A percentile compares a stretch with the other conserved stretches of the same genome.
These are phyloP conservation scores for Dichotomocladium elegans DNA, from an alignment of 371 early-diverging fungal species.

Conservation along the genomic window DNA sequence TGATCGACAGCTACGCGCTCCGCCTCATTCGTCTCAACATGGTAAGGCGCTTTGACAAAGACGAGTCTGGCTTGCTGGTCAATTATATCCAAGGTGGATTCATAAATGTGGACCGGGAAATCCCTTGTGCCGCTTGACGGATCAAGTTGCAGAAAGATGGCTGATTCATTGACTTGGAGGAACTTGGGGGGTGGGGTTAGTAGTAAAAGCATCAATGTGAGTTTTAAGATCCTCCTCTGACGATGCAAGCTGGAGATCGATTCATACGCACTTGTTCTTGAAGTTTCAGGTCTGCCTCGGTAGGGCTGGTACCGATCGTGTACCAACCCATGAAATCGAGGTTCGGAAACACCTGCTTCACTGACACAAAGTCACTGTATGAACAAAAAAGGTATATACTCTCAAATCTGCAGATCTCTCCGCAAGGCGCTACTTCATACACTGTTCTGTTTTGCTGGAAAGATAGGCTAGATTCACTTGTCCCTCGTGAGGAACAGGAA, in stretches of 20 bases:
- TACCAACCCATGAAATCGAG: slow-evolving; percentile 90
- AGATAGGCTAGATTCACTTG: slow-evolving; percentile 60
- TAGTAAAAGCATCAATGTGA: too few species aligned
- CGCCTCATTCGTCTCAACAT: slow-evolving; percentile 80
- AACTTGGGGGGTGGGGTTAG: slow-evolving; percentile 51
- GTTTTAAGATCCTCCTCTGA: too few species aligned
- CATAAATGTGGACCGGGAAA: slow-evolving; percentile 78
- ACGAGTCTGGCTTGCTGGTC: slow-evolving; percentile 51
- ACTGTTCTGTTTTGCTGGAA: slow-evolving; percentile 71
- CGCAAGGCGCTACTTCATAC: slow-evolving; percentile 31
- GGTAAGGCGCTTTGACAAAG: slow-evolving; percentile 68
- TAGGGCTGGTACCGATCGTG: slow-evolving; percentile 59
- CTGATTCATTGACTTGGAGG: slow-evolving; percentile 69
- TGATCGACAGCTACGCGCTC: slow-evolving; percentile 88
- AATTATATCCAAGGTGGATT: slow-evolving; percentile 71
- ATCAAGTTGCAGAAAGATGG: slow-evolving; percentile 75
- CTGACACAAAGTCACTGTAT: slow-evolving; percentile 27
- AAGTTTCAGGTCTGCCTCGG: slow-evolving; percentile 59
- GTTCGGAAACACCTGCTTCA: slow-evolving; percentile 79
- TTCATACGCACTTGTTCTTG: slow-evolving; percentile 66
- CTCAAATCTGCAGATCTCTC: too few species aligned
- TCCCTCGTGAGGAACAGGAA: slow-evolving; percentile 52
- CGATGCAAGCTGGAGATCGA: too few species aligned
- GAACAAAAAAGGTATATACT: too few species aligned
- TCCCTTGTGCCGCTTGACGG: slow-evolving; percentile 54